Percentiles rank a stretch among this genome's conserved stretches.
These are phyloP conservation scores for Podospora australis DNA, from an alignment of 495 filamentous ascomycete species.

Conservation along the genomic window DNA sequence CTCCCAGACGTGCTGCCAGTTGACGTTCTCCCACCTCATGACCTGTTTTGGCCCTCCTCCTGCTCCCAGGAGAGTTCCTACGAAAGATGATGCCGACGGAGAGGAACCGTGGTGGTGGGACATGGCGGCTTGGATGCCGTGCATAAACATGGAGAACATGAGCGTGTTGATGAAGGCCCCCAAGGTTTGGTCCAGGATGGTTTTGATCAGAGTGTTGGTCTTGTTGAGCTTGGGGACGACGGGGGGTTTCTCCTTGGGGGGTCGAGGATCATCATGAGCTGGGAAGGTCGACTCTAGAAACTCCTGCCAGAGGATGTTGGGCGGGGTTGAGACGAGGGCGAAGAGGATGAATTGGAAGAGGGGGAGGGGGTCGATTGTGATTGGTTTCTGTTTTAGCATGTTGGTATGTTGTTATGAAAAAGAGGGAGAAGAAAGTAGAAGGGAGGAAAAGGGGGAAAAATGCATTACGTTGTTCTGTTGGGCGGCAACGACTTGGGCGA, in stretches of 20 bases:
- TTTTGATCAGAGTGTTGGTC: constrained; percentile 71
- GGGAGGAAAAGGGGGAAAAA: background rate
- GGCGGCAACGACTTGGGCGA: constrained; percentile 72
- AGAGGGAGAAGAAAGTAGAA: background rate
- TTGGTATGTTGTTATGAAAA: background rate
- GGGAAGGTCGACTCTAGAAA: constrained; percentile 47
- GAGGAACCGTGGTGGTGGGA: constrained; percentile 15
- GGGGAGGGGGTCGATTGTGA: constrained; percentile 53
- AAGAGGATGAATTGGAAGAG: constrained; percentile 76
- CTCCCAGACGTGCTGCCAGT: constrained; percentile 28
- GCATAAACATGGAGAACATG: constrained; percentile 53
- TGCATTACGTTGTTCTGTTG: constrained; percentile 55
- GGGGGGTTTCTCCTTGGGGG: constrained; percentile 29
- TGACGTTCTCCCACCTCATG: constrained; percentile 16
- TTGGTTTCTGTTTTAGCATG: constrained; percentile 35
- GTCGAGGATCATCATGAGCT: constrained; percentile 31
- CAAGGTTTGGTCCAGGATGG: constrained; percentile 73
- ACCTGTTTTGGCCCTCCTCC: constrained; percentile 9
- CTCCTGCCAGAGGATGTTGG: constrained; percentile 74
- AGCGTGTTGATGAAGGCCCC: constrained; percentile 72
- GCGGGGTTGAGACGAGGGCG: constrained; percentile 66
- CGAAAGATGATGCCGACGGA: background rate
- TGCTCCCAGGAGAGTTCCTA: constrained; percentile 1
- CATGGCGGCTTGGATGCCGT: constrained; percentile 36
- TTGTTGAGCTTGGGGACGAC: constrained; percentile 52